Base-by-base conservation (phyloP, 2,329 filamentous ascomycete species). In the Pyrenochaeta sp. region DNA sequence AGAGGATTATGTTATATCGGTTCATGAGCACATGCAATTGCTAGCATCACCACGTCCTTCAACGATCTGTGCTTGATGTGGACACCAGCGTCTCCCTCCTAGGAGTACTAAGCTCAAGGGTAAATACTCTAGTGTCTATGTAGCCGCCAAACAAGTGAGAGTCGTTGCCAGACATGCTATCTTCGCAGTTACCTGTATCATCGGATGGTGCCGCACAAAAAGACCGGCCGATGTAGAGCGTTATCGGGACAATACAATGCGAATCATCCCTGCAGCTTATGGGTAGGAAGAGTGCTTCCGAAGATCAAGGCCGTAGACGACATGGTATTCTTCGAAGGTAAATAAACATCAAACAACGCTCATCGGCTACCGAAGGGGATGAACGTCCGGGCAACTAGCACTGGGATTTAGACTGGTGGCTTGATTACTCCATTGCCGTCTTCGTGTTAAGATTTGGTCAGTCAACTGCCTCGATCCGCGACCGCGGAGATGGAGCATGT, bases 361-460 rank as follows among this genome's bases (percentile, higher is more conserved):
- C 7, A 22, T 19, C 24, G 43, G 27, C 44, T 25, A 15, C 24
- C 24, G 10, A 44, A n/a, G 2, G 2, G 13, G 42, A 27, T 44
- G 24, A 27, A 44, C 42, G 25, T 44, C 24, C 25, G 42, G 12
- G 25, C 42, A 44, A 44, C 42, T 25, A 28, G 25, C 42, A 44
- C 25, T 27, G 15, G 42, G 13, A 39, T 19, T 13, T 19, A 39
- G 36, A 19, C 36, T 39, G 13, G 36, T 10, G 36, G 36, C 36
- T n/a, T 39, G 36, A 6, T 39, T 13, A 19, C 25, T 22, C 39
- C 36, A 43, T 39, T 27, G 42, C 36, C 43, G 54, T 53, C 50
- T 53, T 61, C 54, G 54, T 62, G 50, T 67, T 67, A 65, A 65
- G 62, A 64, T 61, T 58, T 66, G 67, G 65, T 67, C 67, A 69